Evolutionary conservation across 2,329 filamentous ascomycete genomes (phyloP).

Genomic region (Onygenales sp.): DNA sequence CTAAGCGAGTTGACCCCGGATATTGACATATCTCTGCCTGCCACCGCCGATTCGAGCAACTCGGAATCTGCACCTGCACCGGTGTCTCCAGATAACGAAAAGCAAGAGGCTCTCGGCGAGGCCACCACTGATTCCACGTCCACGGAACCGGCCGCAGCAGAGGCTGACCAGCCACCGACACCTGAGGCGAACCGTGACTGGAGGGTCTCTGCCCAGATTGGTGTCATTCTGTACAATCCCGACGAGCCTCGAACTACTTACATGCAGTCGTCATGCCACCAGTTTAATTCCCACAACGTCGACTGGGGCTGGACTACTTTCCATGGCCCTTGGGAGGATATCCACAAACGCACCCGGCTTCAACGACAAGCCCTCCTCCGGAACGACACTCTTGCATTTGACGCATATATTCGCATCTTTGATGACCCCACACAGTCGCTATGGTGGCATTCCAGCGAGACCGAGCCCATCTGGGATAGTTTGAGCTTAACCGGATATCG

Average conservation of each 20-base stretch:
- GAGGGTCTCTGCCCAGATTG: conserved; percentile 50
- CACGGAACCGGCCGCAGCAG: neutral
- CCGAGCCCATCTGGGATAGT: conserved; percentile 47
- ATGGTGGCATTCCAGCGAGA: conserved; percentile 49
- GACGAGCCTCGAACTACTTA: conserved; percentile 50
- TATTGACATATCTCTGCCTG: conserved; percentile 21
- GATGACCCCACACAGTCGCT: conserved; percentile 51
- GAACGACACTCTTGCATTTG: conserved; percentile 53
- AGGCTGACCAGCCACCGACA: conserved; percentile 5
- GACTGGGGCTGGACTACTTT: conserved; percentile 59
- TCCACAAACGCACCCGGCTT: conserved; percentile 46
- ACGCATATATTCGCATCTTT: conserved; percentile 51
- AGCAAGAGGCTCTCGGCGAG: conserved; percentile 4
- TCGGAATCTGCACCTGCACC: conserved; percentile 9
- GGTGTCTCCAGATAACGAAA: conserved; percentile 5
- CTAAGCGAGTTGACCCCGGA: conserved; percentile 24
- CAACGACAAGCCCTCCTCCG: conserved; percentile 51
- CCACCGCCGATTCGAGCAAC: conserved; percentile 18
- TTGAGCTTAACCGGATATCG: conserved; percentile 49
- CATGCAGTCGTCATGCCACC: conserved; percentile 47
- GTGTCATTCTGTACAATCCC: conserved; percentile 55
- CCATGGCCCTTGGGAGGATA: conserved; percentile 48
- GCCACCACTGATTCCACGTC: conserved; percentile 5
- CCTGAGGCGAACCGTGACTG: conserved; percentile 20
- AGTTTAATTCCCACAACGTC: conserved; percentile 48